Base-by-base conservation (phyloP, 2,329 filamentous ascomycete genomes). In the Xylariaceae sp. region DNA sequence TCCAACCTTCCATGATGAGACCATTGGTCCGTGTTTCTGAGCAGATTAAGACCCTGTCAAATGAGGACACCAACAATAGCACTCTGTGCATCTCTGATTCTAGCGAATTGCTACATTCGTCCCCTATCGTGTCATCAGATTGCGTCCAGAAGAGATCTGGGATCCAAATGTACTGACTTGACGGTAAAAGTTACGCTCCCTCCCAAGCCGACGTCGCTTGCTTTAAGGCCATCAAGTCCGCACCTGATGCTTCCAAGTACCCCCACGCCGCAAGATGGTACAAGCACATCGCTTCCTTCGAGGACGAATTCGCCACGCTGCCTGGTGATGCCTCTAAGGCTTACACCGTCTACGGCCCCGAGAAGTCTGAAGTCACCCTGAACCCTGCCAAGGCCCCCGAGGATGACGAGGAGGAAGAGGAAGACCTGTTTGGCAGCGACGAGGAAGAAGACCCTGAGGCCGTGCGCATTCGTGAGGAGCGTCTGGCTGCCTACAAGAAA, bases 231-330 rank as follows among this genome's bases (percentile, higher is more conserved):
- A 65, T 95, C 62, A 80, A 73, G 32, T 67, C 72, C 52, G 66
- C 77, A 40, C 92, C 92, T 53, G 79, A 83, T 51, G 76, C 83
- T 56, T 72, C 74, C 64, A 94, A 94, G 74, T 94, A 83, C 80
- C 88, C 90, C 57, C 75, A 94, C 71, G 88, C 83, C 58, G 87
- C 86, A 60, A 83, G 92, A 66, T 98, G 92, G 92, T 95, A 94
- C 80, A 94, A 93, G 79, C 90, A 98, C 79, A 86, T 95, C 60
- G 78, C 84, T 63, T 83, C 84, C 53, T 94, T 85, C 72, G 81
- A 93, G 75, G 75, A 83, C 51, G 90, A 96, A 67, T 96, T 96
- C 72, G 73, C 83, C 56, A 83, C 80, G 47, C 84, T 98, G 33
- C 77, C 87, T 39, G 92, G 92, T 64, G 90, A 96, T 69, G 77